Evolutionary conservation across 2,329 filamentous ascomycete species (phyloP).

Genomic region (Venturia carpophila): DNA sequence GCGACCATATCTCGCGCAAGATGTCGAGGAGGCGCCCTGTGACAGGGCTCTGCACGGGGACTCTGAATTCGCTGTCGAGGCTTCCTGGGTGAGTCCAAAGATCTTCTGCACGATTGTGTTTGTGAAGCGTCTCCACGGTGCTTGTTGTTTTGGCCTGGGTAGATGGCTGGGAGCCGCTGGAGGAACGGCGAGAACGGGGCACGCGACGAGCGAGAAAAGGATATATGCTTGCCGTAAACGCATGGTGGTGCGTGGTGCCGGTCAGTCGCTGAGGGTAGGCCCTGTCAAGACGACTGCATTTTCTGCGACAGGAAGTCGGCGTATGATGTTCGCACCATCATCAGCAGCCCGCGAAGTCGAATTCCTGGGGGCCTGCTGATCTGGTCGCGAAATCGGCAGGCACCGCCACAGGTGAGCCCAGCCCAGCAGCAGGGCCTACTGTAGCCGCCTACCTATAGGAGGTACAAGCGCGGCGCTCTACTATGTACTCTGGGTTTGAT

Average conservation of each 20-base stretch:
- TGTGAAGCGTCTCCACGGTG: slow-evolving; percentile 32
- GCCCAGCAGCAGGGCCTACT: no score
- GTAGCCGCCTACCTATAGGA: no score
- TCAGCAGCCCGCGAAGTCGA: neutral
- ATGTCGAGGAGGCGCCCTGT: neutral
- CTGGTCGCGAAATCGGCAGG: neutral
- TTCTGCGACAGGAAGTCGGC: neutral
- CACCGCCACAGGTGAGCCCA: neutral
- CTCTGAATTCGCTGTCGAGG: neutral
- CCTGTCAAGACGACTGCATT: neutral
- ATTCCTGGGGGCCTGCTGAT: neutral
- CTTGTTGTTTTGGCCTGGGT: neutral
- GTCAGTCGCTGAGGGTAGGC: neutral
- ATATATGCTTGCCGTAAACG: neutral
- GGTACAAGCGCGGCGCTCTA: no score
- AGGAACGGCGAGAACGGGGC: slow-evolving; percentile 5
- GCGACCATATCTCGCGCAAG: slow-evolving; percentile 8
- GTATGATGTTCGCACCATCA: neutral
- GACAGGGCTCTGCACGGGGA: neutral
- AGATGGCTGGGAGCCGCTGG: neutral
- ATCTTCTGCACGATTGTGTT: slow-evolving; percentile 30
- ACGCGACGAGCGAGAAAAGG: neutral
- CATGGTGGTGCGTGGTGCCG: neutral
- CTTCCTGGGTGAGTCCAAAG: slow-evolving; percentile 25
- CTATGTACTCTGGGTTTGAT: no score